A percentile compares a stretch with the other conserved stretches of the same genome.
Conservation (phyloP, 2,329 filamentous ascomycete species). For the Dactylonectria estremocensis region DNA sequence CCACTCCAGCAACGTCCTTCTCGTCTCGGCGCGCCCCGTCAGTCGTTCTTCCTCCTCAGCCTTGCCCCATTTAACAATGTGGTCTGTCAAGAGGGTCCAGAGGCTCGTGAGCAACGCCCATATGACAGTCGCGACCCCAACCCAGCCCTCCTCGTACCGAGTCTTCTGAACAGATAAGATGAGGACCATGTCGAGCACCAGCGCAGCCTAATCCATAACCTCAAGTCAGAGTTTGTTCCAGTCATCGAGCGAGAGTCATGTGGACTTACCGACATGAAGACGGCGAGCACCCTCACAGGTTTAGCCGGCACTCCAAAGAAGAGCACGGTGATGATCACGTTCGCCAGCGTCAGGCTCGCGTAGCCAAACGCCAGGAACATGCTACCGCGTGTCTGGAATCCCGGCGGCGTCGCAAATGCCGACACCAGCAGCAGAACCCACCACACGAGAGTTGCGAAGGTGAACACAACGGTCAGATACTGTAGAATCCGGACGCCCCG, state of each 20-base stretch:
- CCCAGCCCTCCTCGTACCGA: conserved; percentile 89
- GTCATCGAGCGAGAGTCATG: not conserved
- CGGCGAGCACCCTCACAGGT: conserved; percentile 80
- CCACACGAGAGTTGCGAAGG: conserved; percentile 87
- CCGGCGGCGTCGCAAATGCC: conserved; percentile 90
- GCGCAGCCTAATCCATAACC: conserved; percentile 45
- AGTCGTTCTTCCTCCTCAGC: conserved; percentile 92
- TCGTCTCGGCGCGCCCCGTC: conserved; percentile 89
- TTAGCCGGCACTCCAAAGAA: conserved; percentile 92
- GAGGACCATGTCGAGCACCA: too few species aligned
- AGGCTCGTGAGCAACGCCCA: conserved; percentile 85
- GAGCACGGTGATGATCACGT: conserved; percentile 82
- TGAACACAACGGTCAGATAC: conserved; percentile 83
- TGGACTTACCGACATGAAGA: conserved; percentile 69
- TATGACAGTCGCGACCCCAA: conserved; percentile 87
- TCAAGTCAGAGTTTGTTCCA: conserved; percentile 1
- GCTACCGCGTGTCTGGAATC: conserved; percentile 89
- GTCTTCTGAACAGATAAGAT: too few species aligned
- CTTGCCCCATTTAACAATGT: conserved; percentile 92
- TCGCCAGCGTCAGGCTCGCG: conserved; percentile 82
- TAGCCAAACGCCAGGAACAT: conserved; percentile 93
- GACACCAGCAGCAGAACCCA: conserved; percentile 92
- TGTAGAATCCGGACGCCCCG: conserved; percentile 89
- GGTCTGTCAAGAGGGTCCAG: conserved; percentile 85
- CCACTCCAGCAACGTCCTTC: conserved; percentile 89